Evolutionary conservation across 495 filamentous ascomycete genomes (phyloP), one percentile per base, ranked within the genome.

Genomic region (Thermothielavioides terrestris): DNA sequence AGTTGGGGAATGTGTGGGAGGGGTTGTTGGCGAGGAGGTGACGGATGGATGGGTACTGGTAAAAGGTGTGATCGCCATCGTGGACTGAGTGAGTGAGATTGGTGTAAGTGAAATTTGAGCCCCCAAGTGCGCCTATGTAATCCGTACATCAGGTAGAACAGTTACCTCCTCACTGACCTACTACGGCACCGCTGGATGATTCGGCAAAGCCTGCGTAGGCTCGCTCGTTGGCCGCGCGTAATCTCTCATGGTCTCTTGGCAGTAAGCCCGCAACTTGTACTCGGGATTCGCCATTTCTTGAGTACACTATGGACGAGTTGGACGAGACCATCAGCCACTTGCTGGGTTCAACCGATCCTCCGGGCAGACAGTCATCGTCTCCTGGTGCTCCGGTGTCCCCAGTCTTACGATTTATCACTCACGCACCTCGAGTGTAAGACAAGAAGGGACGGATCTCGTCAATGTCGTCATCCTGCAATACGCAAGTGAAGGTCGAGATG

Each of bases 381-480:
- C n/a, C n/a, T n/a, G n/a, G n/a, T n/a, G n/a, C n/a, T n/a, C n/a
- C n/a, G n/a, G n/a, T n/a, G n/a, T n/a, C n/a, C n/a, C n/a, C n/a
- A n/a, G n/a, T n/a, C n/a, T n/a, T n/a, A n/a, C n/a, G n/a, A n/a
- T n/a, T n/a, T n/a, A n/a, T n/a, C n/a, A 38, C 10, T 48, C 11
- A 61, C 65, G 58, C 34, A 76, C 73, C 68, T 6, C 59, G 46
- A 1, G 69, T 73, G 40, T 66, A 73, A 11, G 70, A 68, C 14
- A 60, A 38, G 12, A 62, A 62, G 0, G 67, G 42, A 31, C 34
- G 50, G 21, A 61, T 46, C 22, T 42, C 22, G 18, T 58, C 50
- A 20, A 74, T 70, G 17, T 27, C 53, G 4, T 65, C 36, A 12
- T 65, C 61, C 12, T 51, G 52, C 36, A 75, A 53, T 21, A 74